phyloP scores from a whole-genome alignment of 2,329 filamentous ascomycete genomes.

The Neurospora crassa region DNA sequence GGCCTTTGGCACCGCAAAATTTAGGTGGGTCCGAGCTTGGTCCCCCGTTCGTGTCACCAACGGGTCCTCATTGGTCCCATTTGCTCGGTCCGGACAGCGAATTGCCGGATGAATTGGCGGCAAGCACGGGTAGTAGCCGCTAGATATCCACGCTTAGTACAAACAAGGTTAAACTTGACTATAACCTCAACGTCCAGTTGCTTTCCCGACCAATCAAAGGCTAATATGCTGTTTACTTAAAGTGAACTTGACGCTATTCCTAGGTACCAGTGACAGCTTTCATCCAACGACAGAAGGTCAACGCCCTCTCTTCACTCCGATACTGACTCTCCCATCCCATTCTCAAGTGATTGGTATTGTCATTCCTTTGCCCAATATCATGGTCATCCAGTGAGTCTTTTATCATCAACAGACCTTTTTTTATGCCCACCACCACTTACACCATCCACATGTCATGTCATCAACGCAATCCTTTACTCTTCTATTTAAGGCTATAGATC shows the following conservation, averaged over 20 bases:
- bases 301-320: neutral
- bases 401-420: no score
- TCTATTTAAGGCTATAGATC: slow-evolving; percentile 2
- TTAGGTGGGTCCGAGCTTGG: slow-evolving; percentile 3
- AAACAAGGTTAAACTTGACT: neutral
- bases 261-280: neutral
- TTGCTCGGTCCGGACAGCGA: neutral
- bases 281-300: neutral
- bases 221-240: neutral
- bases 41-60: neutral
- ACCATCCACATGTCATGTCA: neutral
- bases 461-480: no score
- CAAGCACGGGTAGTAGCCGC: neutral
- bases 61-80: neutral
- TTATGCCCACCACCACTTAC: neutral
- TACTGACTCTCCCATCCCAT: neutral
- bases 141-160: no score
- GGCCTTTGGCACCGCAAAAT: neutral
- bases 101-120: neutral
- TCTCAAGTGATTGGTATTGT: neutral
- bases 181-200: neutral
- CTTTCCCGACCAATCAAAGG: neutral
- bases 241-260: neutral
- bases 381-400: neutral
- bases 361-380: neutral